Evolutionary conservation across 2,329 filamentous ascomycete species (phyloP), one percentile per base, ranked within the genome.

Genomic region (Lasiodiplodia sp.): DNA sequence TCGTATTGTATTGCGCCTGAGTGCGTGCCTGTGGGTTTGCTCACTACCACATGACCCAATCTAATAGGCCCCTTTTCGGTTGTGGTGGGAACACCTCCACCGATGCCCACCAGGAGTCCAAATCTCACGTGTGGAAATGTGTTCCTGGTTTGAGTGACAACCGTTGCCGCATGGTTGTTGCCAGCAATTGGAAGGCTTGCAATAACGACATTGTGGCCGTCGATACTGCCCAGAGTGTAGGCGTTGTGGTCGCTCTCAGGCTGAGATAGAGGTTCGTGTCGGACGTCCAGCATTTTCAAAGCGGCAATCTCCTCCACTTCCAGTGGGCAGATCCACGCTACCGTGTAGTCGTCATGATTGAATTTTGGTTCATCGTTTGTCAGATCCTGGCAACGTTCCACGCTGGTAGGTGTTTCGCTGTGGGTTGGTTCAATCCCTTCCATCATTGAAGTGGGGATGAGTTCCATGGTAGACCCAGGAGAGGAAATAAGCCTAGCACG

Each of bases 1-100:
- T 75, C 74, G 31, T 70, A 75, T 55, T 76, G 72, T 2, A 75
- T 53, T 2, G 75, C 75, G 14, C 75, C 75, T 10, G 72, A 71
- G 38, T 70, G 64, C 2, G 21, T 38, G 0, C 64, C 55, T 2
- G 60, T 47, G 0, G 75, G 74, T 21, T 66, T 67, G 60, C 75
- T 74, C 37, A 77, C 68, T 2, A 75, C 73, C 8, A 77, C 70
- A 57, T 77, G 74, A 2, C 75, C 75, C 6, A 76, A 72, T 6
- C 75, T 72, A 6, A 75, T 70, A 3, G 37, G n/a, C 0, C 14
- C 28, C 44, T 62, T 25, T 21, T 37, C n/a, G 6, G 37, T 40
- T 14, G 2, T 18, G 44, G 53, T 72, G 21, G 71, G 72, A 10
- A 74, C 72, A 11, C 74, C 75, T 12, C 74, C 72, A 2, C 70